These are phyloP conservation scores for Alternaria metachromatica DNA, from an alignment of 2,329 filamentous ascomycete species.

Conservation along the genomic window DNA sequence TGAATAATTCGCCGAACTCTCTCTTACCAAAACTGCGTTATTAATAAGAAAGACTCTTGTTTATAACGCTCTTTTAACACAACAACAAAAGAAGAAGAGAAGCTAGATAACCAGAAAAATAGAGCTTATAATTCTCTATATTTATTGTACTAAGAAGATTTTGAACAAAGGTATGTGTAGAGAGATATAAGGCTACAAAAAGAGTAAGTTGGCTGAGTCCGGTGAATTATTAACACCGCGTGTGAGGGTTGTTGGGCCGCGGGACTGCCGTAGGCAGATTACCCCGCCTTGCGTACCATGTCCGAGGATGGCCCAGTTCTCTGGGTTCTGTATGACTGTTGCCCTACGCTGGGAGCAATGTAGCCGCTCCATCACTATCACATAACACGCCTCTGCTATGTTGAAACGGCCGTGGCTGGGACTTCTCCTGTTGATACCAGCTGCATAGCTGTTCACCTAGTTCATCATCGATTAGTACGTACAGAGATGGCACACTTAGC, in stretches of 20 bases:
- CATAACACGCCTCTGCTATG: neutral
- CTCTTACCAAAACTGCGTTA: too few relatives aligned
- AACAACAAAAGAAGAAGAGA: too few relatives aligned
- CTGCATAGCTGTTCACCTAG: neutral
- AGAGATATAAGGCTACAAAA: too few relatives aligned
- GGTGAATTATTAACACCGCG: too few relatives aligned
- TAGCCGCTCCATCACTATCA: neutral
- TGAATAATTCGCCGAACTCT: too few relatives aligned
- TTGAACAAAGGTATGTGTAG: too few relatives aligned
- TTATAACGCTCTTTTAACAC: too few relatives aligned
- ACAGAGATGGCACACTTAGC: neutral
- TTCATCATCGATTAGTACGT: neutral
- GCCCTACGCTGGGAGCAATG: neutral
- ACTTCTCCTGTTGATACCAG: neutral
- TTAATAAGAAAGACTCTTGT: too few relatives aligned
- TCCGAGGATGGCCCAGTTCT: neutral
- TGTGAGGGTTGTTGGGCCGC: neutral
- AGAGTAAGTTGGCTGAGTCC: too few relatives aligned
- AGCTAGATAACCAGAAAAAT: too few relatives aligned
- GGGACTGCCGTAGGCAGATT: neutral
- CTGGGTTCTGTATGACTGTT: neutral
- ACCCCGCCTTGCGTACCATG: neutral
- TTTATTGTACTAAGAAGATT: too few relatives aligned
- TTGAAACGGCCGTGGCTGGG: neutral
- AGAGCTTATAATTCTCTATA: too few relatives aligned